These are phyloP conservation scores for Zalaria sp. DNA, from an alignment of 2,329 filamentous ascomycete genomes.

Conservation along the genomic window DNA sequence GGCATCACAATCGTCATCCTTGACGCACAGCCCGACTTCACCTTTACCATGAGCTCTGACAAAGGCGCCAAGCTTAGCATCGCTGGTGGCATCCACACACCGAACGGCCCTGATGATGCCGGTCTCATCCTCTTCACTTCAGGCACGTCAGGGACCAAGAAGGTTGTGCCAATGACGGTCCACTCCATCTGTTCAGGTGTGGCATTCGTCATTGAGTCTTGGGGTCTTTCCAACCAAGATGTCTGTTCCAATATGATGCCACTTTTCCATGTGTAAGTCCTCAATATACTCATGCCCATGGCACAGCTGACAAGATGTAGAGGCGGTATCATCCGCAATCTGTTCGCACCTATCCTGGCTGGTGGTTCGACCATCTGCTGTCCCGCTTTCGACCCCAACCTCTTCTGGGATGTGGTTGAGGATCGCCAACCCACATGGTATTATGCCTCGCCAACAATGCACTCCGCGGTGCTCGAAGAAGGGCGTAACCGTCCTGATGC, in stretches of 20 bases:
- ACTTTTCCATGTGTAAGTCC: constrained; percentile 39
- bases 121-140: constrained; percentile 42
- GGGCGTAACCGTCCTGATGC: constrained; percentile 25
- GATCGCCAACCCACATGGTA: constrained; percentile 39
- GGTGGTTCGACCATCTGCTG: constrained; percentile 42
- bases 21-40: constrained; percentile 22
- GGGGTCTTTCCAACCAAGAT: constrained; percentile 33
- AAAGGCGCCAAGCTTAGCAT: not conserved
- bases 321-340: constrained; percentile 39
- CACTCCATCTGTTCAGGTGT: constrained; percentile 38
- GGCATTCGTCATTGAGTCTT: constrained; percentile 39
- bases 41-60: constrained; percentile 7
- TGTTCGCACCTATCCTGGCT: constrained; percentile 41
- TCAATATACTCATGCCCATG: constrained; percentile 1
- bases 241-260: constrained; percentile 47
- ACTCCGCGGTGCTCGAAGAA: constrained; percentile 38
- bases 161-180: constrained; percentile 39
- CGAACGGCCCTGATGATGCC: constrained; percentile 33
- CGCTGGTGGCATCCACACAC: constrained; percentile 5
- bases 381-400: constrained; percentile 37
- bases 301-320: constrained; percentile 2
- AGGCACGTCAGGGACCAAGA: constrained; percentile 45
- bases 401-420: constrained; percentile 43
- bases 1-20: constrained; percentile 27
- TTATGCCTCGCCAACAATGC: constrained; percentile 45